Percentiles rank a stretch among this genome's conserved stretches.
phyloP scores from a whole-genome alignment of 768 basidiomycete species.

The Cantharellus anzutake region DNA sequence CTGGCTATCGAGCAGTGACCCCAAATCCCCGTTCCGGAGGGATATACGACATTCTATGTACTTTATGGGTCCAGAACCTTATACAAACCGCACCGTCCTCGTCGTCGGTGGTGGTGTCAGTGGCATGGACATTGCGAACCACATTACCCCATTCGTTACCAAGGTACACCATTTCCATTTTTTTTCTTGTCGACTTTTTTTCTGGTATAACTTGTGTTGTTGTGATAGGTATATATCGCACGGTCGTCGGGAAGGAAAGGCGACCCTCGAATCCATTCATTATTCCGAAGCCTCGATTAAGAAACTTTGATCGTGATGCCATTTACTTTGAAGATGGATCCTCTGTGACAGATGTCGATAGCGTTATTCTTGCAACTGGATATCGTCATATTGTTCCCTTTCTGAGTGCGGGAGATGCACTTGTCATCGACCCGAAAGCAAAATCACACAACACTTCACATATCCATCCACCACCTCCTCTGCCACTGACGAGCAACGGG shows the following conservation, averaged over 20 bases:
- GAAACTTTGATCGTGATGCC: constrained; percentile 26
- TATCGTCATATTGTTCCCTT: constrained; percentile 36
- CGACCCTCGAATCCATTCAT: background rate
- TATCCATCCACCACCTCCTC: background rate
- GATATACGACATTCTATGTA: constrained; percentile 34
- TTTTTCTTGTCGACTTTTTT: background rate
- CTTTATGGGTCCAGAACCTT: constrained; percentile 30
- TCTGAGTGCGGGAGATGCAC: constrained; percentile 14
- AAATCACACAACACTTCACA: background rate
- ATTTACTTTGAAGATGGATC: constrained; percentile 33
- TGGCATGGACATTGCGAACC: constrained; percentile 29
- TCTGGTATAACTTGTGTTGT: background rate
- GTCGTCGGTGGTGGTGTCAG: constrained; percentile 31
- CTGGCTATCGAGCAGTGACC: constrained; percentile 23
- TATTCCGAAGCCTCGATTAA: constrained; percentile 24
- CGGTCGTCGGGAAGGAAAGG: background rate
- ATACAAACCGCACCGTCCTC: constrained; percentile 25
- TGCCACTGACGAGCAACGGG: constrained; percentile 27
- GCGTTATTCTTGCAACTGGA: constrained; percentile 34
- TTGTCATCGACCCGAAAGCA: background rate
- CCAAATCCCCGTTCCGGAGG: constrained; percentile 13
- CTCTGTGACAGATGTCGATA: constrained; percentile 21
- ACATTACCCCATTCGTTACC: constrained; percentile 17
- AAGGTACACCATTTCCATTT: background rate
- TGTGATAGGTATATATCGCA: constrained; percentile 6